These are phyloP conservation scores for Boletus tylopilopsis DNA, from an alignment of 768 basidiomycete genomes.

Conservation along the genomic window DNA sequence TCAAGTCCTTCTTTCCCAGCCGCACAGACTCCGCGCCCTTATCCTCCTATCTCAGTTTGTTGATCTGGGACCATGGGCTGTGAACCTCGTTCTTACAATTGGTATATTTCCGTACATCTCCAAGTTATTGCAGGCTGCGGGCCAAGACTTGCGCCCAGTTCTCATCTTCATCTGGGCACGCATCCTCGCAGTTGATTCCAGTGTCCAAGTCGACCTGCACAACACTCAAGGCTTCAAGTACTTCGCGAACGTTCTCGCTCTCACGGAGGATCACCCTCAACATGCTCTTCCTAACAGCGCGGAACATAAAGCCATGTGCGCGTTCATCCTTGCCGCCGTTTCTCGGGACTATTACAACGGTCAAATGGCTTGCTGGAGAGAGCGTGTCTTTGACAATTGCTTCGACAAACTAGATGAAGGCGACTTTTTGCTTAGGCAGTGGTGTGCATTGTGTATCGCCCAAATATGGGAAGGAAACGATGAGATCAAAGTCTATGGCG, in stretches of 20 bases:
- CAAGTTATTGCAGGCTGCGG: slow-evolving; percentile 91
- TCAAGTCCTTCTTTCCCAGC: slow-evolving; percentile 94
- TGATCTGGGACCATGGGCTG: slow-evolving; percentile 98
- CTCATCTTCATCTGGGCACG: slow-evolving; percentile 99
- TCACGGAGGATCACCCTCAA: slow-evolving; percentile 54
- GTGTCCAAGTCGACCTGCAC: slow-evolving; percentile 86
- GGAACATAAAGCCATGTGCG: slow-evolving; percentile 98
- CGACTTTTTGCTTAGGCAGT: slow-evolving; percentile 91
- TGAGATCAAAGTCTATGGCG: slow-evolving; percentile 81
- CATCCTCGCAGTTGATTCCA: slow-evolving; percentile 93
- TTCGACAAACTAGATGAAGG: slow-evolving; percentile 80
- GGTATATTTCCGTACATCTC: slow-evolving; percentile 99
- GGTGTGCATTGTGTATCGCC: slow-evolving; percentile 90
- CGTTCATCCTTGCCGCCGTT: slow-evolving; percentile 89
- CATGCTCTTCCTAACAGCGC: slow-evolving; percentile 81
- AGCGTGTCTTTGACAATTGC: slow-evolving; percentile 83
- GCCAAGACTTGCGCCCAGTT: slow-evolving; percentile 93
- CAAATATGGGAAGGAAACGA: slow-evolving; percentile 95
- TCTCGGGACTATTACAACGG: slow-evolving; percentile 87
- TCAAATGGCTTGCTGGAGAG: slow-evolving; percentile 79
- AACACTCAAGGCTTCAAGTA: slow-evolving; percentile 81
- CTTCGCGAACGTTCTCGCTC: slow-evolving; percentile 73
- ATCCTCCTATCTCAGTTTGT: slow-evolving; percentile 97
- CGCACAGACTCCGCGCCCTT: slow-evolving; percentile 90
- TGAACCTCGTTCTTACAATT: slow-evolving; percentile 91